Evolutionary conservation across 192 early-diverging fungal species (phyloP), one percentile per base, ranked within the genome.

Genomic region (Borealophlyctis nickersoniae): DNA sequence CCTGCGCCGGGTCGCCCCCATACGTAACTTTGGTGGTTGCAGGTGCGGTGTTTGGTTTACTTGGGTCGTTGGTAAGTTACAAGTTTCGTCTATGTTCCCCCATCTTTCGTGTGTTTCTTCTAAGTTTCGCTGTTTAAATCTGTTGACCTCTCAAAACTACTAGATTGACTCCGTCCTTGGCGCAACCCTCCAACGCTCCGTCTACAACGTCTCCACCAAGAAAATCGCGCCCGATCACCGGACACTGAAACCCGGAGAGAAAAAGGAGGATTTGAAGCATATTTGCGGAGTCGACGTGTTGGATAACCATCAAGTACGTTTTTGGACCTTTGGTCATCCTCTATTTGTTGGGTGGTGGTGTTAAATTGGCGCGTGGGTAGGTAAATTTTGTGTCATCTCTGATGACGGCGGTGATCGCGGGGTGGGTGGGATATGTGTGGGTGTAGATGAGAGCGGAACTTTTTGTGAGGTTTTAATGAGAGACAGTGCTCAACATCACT

Each of bases 111-210:
- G 11, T 55, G n/a, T n/a, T 49, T 4, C 4, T n/a, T 53, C 51
- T n/a, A 5, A 7, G 11, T 11, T 52, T 31, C 16, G 9, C 23
- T 11, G 13, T 33, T 7, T 4, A 16, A 27, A 9, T 27, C 33
- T 14, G 13, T 29, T 54, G 28, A n/a, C n/a, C n/a, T n/a, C n/a
- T n/a, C 56, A 23, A 1, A 39, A 23, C 29, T 3, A 58, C 27
- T 67, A 86, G 81, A 68, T 90, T 27, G 94, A 96, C 75, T 96
- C 94, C 23, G 33, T 96, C 0, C 70, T 96, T 11, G 94, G 94
- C 24, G 92, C 89, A 3, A 91, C 94, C 0, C 75, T 94, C 0
- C 82, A 92, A 62, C 77, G 86, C 53, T 80, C 83, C 16, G 75
- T 88, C 22, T 96, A 90, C 73, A 80, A 89, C 53, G 77, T 85